These are phyloP conservation scores for Botrytis medusae DNA, from an alignment of 2,329 filamentous ascomycete genomes.

Conservation along the genomic window DNA sequence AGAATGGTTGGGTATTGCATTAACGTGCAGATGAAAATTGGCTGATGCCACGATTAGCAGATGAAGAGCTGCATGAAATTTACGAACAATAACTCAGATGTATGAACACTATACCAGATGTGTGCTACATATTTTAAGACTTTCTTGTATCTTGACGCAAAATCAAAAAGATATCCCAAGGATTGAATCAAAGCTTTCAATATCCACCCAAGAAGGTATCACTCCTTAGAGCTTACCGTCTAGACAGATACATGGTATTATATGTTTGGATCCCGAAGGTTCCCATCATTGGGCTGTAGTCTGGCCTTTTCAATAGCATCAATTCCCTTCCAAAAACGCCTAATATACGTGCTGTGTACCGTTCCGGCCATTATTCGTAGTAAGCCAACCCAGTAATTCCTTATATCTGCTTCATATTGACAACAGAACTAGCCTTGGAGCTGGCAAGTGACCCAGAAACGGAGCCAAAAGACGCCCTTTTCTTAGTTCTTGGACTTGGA, in stretches of 20 bases:
- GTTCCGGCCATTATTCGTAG: conserved; percentile 22
- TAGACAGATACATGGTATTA: background rate
- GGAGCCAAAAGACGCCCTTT: conserved; percentile 26
- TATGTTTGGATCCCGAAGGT: background rate
- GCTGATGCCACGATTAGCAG: conserved; percentile 16
- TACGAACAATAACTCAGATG: conserved; percentile 6
- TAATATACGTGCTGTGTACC: conserved; percentile 5
- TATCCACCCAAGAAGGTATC: background rate
- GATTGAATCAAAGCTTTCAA: background rate
- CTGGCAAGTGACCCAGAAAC: conserved; percentile 30
- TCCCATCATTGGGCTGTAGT: background rate
- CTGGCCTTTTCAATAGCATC: too few relatives aligned
- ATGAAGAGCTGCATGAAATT: background rate
- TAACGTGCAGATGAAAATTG: background rate
- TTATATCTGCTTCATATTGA: conserved; percentile 35
- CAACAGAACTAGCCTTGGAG: conserved; percentile 32
- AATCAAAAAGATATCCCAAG: background rate
- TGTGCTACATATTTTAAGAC: background rate
- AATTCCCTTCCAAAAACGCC: background rate
- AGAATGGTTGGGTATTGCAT: background rate
- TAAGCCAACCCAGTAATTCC: background rate
- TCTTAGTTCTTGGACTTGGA: conserved; percentile 26
- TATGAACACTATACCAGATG: background rate
- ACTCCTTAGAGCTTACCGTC: background rate
- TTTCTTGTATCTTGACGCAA: background rate